Base-by-base conservation (phyloP, 495 filamentous ascomycete genomes). In the Aspergillus olivimuriae region DNA sequence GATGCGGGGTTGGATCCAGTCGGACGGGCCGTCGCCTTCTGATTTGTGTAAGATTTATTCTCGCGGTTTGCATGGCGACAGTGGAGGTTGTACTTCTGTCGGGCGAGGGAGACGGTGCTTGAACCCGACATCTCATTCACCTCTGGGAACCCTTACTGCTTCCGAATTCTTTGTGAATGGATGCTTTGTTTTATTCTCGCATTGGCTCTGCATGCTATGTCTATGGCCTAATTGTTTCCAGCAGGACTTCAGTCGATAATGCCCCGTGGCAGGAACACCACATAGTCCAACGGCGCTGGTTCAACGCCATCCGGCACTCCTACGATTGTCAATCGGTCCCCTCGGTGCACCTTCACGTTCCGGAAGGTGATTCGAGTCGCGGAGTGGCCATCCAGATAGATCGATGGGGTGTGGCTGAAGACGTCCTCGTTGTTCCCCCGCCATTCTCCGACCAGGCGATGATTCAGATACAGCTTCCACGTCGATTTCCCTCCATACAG, bases 211-310 rank as follows among this genome's bases (percentile, higher is more conserved):
- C n/a, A n/a, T n/a, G n/a, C n/a, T n/a, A n/a, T n/a, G n/a, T n/a
- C n/a, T n/a, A n/a, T n/a, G n/a, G n/a, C n/a, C n/a, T n/a, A n/a
- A n/a, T n/a, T n/a, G n/a, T n/a, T n/a, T n/a, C n/a, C n/a, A n/a
- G n/a, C n/a, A n/a, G n/a, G n/a, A n/a, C n/a, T n/a, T n/a, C 21
- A 83, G 58, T 85, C 80, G n/a, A 83, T 60, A 42, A 78, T 55
- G 0, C 79, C 80, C 11, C 61, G 45, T 0, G 82, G 81, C 34
- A 86, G 52, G 32, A 87, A 51, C 15, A 73, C 65, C 35, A 87
- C 61, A 63, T 86, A 87, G 60, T 87, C 83, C 53, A 87, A 34
- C 32, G 80, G 77, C 32, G 82, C 82, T 17, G 63, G 64, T 64
- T 86, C 82, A 28, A 63, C 58, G 0, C 81, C 81, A 60, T 84